These are phyloP conservation scores for Pleurozium schreberi DNA, from an alignment of 225 moss, liverwort and hornwort genomes.

Conservation along the genomic window DNA sequence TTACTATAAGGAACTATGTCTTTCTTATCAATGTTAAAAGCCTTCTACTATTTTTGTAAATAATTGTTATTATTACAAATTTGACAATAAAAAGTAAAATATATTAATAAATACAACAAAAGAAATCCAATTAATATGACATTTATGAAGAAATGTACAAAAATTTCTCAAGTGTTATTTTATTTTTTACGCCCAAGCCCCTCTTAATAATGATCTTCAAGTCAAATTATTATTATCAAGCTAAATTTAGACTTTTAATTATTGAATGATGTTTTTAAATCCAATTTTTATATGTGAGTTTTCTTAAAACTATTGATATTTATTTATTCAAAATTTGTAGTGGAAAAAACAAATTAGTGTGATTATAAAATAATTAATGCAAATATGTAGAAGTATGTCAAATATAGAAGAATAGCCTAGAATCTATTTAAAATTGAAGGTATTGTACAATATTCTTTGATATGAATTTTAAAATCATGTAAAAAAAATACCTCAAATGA, in stretches of 20 bases:
- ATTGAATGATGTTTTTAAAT: background rate
- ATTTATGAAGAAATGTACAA: background rate
- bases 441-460: background rate
- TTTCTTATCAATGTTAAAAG: background rate
- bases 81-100: background rate
- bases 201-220: background rate
- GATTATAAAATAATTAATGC: background rate
- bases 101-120: background rate
- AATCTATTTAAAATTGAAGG: background rate
- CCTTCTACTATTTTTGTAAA: background rate
- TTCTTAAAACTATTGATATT: background rate
- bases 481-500: background rate
- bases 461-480: no score
- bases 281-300: background rate
- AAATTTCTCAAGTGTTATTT: background rate
- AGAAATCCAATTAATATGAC: background rate
- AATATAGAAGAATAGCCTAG: background rate
- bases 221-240: background rate
- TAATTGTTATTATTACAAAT: background rate
- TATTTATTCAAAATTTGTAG: background rate
- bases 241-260: background rate
- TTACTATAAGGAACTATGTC: fast-evolving
- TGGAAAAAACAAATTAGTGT: background rate
- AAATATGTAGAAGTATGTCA: background rate
- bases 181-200: background rate